These are phyloP conservation scores for Penicillium herquei DNA, from an alignment of 495 filamentous ascomycete species.

Conservation along the genomic window DNA sequence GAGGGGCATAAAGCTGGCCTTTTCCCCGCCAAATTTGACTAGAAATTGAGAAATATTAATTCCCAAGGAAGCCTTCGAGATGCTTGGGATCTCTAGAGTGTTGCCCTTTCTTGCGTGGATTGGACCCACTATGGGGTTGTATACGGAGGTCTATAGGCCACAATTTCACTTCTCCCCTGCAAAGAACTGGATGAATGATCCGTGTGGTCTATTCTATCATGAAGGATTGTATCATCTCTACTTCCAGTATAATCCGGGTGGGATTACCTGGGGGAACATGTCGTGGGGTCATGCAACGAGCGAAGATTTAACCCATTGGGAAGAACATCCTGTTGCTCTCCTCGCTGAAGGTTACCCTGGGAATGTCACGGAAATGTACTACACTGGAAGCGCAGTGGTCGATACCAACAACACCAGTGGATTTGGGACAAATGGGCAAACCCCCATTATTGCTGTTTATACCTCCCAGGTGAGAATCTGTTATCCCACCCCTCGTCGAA, in stretches of 20 bases:
- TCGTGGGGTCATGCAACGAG: slow-evolving; percentile 45
- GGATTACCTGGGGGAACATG: slow-evolving; percentile 34
- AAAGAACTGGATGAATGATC: neutral
- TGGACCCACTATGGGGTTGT: neutral
- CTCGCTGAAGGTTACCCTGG: slow-evolving; percentile 40
- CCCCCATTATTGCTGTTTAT: slow-evolving; percentile 56
- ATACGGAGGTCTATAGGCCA: neutral
- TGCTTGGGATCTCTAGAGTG: neutral
- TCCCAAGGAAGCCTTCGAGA: neutral
- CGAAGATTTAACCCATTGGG: slow-evolving; percentile 40
- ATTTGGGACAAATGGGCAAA: slow-evolving; percentile 49
- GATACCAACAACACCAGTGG: slow-evolving; percentile 58
- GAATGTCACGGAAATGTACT: slow-evolving; percentile 49
- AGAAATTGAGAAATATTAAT: neutral
- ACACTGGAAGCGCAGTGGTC: slow-evolving; percentile 51
- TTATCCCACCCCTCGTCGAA: neutral
- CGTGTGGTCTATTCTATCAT: neutral
- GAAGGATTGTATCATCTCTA: neutral
- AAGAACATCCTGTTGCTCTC: slow-evolving; percentile 35
- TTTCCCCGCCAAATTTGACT: neutral
- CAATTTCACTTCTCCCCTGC: neutral
- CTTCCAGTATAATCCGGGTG: slow-evolving; percentile 10
- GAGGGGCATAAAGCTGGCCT: neutral
- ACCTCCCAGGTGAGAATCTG: slow-evolving; percentile 40
- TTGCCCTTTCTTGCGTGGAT: neutral